Base-by-base conservation (phyloP, 495 filamentous ascomycete species). In the Terfezia claveryi region DNA sequence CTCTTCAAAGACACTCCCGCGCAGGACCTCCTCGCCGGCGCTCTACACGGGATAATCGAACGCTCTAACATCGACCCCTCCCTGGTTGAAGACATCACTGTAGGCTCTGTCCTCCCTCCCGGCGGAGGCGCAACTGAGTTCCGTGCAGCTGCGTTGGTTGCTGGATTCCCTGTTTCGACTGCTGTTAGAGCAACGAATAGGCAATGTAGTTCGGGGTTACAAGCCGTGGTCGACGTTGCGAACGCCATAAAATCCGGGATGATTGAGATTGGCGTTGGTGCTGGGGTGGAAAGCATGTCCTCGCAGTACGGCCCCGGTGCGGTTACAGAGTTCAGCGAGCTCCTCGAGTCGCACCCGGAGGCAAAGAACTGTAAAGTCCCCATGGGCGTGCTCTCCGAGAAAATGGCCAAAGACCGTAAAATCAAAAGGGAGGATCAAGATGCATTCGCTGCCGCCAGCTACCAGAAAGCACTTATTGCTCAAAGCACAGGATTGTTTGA, bases 271-370 rank as follows among this genome's bases (percentile, higher is more conserved):
- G 91, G 91, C 60, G 80, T 96, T 60, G 91, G 88, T 55, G 87
- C 88, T 5, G 91, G 91, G 65, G 88, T 94, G n/a, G 91, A 98
- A 80, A 87, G 81, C 72, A 98, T 98, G 91, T 83, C 78, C 66
- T 74, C 73, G 55, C 84, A 96, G 64, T 95, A 95, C 66, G 88
- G 87, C 20, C 91, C 89, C 38, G 76, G 74, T 32, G 89, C 89
- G 50, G 88, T 98, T 14, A 80, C 82, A 58, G 91, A 98, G 68
- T 94, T 98, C 77, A 89, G 83, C 23, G 85, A 93, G 12, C 79
- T 94, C 56, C 79, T 98, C 50, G 85, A 95, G 64, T 76, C 71
- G 58, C 77, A 92, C 72, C 74, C 76, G 55, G 82, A 91, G 68
- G 78, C 89, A 41, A 82, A 80, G 62, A 89, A 94, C 74, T 98